These are phyloP conservation scores for Ichthyophonus hoferi DNA, from an alignment of 208 protist genomes.

Conservation along the genomic window DNA sequence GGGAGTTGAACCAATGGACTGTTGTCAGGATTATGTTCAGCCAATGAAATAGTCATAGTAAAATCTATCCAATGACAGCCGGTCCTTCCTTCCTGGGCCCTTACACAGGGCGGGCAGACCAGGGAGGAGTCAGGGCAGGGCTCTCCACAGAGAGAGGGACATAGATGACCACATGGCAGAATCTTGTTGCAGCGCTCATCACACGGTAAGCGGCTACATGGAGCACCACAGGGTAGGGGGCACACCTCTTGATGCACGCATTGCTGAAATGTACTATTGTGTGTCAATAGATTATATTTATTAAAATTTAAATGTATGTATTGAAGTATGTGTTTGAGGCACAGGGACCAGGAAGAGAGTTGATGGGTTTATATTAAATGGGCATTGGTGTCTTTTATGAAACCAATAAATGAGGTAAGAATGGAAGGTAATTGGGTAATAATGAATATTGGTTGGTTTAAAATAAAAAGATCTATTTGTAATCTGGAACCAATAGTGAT, in stretches of 20 bases:
- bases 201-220: neutral
- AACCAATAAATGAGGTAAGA: neutral
- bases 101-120: neutral
- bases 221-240: neutral
- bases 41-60: neutral
- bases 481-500: too few species aligned
- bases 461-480: too few species aligned
- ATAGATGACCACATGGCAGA: neutral
- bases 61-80: neutral
- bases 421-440: neutral
- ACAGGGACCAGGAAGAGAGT: neutral
- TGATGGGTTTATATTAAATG: neutral
- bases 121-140: neutral
- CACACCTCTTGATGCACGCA: neutral
- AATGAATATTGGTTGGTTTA: too few species aligned
- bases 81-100: neutral
- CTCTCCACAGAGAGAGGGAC: neutral
- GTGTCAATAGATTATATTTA: neutral
- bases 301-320: neutral
- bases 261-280: neutral
- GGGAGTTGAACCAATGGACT: neutral
- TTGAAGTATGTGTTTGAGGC: neutral
- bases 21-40: neutral
- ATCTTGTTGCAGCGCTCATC: neutral
- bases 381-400: neutral